phyloP scores from a whole-genome alignment of 2,329 filamentous ascomycete species.

The Chrysoporthe deuterocubensis region DNA sequence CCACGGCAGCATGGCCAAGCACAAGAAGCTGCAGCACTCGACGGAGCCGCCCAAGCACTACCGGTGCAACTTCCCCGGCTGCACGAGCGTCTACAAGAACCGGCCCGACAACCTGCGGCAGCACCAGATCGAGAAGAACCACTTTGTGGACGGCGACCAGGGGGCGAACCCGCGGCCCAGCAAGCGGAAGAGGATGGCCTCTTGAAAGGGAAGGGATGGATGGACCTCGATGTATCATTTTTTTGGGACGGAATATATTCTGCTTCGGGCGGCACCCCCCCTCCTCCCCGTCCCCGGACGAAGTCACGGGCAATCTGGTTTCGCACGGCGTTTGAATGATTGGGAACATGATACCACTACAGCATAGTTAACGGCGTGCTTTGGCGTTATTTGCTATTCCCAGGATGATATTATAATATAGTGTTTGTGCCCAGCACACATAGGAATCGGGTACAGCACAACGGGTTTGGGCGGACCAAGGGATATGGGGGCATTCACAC shows the following conservation, averaged over 20 bases:
- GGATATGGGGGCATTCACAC: no score
- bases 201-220: neutral
- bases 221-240: neutral
- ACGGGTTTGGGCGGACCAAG: no score
- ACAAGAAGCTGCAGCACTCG: slow-evolving; percentile 59
- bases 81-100: slow-evolving; percentile 59
- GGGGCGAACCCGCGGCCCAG: slow-evolving; percentile 42
- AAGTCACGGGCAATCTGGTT: neutral
- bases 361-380: slow-evolving; percentile 30
- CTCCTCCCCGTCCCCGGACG: no score
- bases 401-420: neutral
- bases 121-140: slow-evolving; percentile 60
- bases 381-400: slow-evolving; percentile 30
- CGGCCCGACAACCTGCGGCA: slow-evolving; percentile 59
- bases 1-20: slow-evolving; percentile 62
- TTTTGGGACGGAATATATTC: no score
- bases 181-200: slow-evolving; percentile 52
- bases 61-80: slow-evolving; percentile 57
- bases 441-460: neutral
- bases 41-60: slow-evolving; percentile 54
- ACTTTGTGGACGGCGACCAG: slow-evolving; percentile 54
- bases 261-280: no score
- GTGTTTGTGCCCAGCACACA: neutral
- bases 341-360: slow-evolving; percentile 23
- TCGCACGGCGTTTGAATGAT: neutral